These are phyloP conservation scores for Martiniozyma abietophila DNA, from an alignment of 805 yeast species.

Conservation along the genomic window DNA sequence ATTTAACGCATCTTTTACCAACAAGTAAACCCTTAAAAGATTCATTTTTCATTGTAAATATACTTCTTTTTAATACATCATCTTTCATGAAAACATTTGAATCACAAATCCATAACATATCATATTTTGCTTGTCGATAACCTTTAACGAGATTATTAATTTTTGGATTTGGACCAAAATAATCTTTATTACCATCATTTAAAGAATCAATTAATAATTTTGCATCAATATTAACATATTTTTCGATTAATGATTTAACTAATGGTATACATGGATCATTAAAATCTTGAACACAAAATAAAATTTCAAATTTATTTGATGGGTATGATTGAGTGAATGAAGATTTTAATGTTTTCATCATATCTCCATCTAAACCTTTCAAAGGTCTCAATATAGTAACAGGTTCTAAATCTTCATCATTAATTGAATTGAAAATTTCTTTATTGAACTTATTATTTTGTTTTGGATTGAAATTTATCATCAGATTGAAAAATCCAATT, in stretches of 20 bases:
- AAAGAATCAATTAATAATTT: slow-evolving; percentile 41
- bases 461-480: slow-evolving; percentile 16
- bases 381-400: slow-evolving; percentile 77
- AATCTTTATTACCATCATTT: slow-evolving; percentile 28
- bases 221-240: slow-evolving; percentile 51
- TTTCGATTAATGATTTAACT: slow-evolving; percentile 37
- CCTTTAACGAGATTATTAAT: slow-evolving; percentile 84
- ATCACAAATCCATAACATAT: slow-evolving; percentile 78
- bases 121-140: slow-evolving; percentile 55
- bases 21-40: slow-evolving; percentile 12
- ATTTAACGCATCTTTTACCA: slow-evolving; percentile 36
- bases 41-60: slow-evolving; percentile 38
- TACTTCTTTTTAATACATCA: slow-evolving; percentile 56
- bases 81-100: slow-evolving; percentile 74
- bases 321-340: slow-evolving; percentile 67
- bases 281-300: slow-evolving; percentile 64
- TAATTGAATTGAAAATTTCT: slow-evolving; percentile 10
- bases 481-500: slow-evolving; percentile 24
- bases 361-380: slow-evolving; percentile 75
- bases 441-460: slow-evolving; percentile 12
- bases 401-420: slow-evolving; percentile 39
- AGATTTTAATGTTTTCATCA: slow-evolving; percentile 56
- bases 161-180: slow-evolving; percentile 82
- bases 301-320: slow-evolving; percentile 45
- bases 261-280: slow-evolving; percentile 58